Percentiles rank a stretch among this genome's conserved stretches.
These are phyloP conservation scores for Cornus kousa DNA, from an alignment of 148 eudicot species.

Conservation along the genomic window DNA sequence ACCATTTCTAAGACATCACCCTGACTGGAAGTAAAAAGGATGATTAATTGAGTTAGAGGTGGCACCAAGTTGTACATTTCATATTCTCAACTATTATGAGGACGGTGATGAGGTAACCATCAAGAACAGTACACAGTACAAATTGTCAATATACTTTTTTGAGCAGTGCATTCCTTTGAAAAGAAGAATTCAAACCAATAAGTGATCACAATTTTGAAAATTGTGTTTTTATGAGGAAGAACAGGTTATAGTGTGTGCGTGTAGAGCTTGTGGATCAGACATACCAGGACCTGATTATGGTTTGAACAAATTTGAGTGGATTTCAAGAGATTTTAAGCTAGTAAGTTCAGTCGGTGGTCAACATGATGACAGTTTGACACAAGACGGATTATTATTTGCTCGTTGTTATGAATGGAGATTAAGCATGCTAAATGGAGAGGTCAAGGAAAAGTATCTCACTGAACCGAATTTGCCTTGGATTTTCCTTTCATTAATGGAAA, in stretches of 20 bases:
- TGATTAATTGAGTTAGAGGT: constrained; percentile 39
- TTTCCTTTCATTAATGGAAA: constrained; percentile 39
- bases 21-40: no score
- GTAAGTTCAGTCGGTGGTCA: neutral
- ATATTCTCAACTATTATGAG: constrained; percentile 36
- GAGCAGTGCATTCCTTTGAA: no score
- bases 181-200: no score
- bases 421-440: constrained; percentile 10
- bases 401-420: constrained; percentile 24
- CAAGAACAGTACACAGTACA: neutral
- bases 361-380: neutral
- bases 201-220: no score
- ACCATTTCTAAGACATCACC: no score
- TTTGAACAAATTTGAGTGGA: constrained; percentile 34
- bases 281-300: constrained; percentile 42
- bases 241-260: constrained; percentile 35
- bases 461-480: constrained; percentile 29
- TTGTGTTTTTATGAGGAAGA: neutral
- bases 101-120: constrained; percentile 36
- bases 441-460: constrained; percentile 11
- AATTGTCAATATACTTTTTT: neutral
- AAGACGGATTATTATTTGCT: constrained; percentile 17
- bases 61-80: constrained; percentile 28
- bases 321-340: constrained; percentile 26
- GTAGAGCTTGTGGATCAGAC: constrained; percentile 26